A percentile compares a stretch with the other conserved stretches of the same genome.
These are phyloP conservation scores for Penicillium aurantiogriseum DNA, from an alignment of 2,329 filamentous ascomycete genomes.

Conservation along the genomic window DNA sequence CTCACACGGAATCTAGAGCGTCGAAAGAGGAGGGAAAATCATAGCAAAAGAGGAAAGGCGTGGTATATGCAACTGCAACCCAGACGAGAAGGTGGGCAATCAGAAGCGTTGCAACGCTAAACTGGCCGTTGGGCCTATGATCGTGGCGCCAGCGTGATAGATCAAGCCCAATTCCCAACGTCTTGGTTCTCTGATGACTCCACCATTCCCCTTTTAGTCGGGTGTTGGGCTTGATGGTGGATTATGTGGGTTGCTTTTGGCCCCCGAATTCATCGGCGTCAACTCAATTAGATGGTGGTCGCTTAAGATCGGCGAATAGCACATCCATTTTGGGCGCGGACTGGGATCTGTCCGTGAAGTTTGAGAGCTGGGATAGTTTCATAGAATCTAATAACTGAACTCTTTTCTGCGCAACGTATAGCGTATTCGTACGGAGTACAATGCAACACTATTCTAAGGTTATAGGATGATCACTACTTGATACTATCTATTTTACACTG, in stretches of 20 bases:
- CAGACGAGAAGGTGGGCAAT: background rate
- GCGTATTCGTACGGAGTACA: background rate
- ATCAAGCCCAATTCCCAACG: slow-evolving; percentile 8
- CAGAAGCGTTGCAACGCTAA: slow-evolving; percentile 4
- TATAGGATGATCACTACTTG: background rate
- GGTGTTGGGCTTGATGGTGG: background rate
- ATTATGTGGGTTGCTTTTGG: background rate
- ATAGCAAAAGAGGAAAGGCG: background rate
- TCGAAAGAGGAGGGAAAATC: background rate
- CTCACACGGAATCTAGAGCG: background rate
- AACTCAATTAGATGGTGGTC: slow-evolving; percentile 5
- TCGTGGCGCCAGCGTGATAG: slow-evolving; percentile 6
- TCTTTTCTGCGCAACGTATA: background rate
- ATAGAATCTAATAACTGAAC: background rate
- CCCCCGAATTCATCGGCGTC: slow-evolving; percentile 4
- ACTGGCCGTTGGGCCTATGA: slow-evolving; percentile 4
- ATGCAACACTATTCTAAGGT: background rate
- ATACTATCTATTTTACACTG: background rate
- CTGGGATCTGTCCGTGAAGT: background rate
- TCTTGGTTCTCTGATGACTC: background rate
- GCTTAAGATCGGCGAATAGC: background rate
- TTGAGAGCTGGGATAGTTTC: background rate
- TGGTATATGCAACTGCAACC: slow-evolving; percentile 3
- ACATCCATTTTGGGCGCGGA: background rate
- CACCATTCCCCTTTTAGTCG: background rate